Conservation (phyloP, 805 yeast species). For the Candida jianshihensis region DNA sequence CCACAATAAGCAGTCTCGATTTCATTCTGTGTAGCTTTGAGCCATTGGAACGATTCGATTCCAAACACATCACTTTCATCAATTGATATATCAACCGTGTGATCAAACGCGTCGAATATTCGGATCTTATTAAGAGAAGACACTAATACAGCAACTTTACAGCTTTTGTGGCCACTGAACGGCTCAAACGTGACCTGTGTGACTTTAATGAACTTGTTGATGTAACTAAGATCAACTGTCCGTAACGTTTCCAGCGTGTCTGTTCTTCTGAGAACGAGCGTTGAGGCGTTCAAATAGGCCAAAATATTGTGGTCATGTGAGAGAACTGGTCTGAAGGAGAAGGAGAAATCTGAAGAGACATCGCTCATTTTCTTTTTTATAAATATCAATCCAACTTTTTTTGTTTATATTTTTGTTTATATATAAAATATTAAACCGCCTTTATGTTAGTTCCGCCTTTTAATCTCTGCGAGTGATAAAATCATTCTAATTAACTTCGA, state of each 20-base stretch:
- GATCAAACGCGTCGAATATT: constrained; percentile 10
- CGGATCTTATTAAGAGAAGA: constrained; percentile 4
- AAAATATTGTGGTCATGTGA: constrained; percentile 13
- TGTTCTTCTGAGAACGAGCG: constrained; percentile 10
- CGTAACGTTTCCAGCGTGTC: constrained; percentile 7
- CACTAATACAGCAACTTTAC: constrained; percentile 11
- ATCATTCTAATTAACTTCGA: no score
- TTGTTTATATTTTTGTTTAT: neutral
- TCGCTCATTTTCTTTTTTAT: no score
- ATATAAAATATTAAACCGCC: no score
- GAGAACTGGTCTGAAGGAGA: constrained; percentile 5
- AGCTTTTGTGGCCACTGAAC: neutral
- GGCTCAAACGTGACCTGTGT: constrained; percentile 17
- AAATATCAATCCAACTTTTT: no score
- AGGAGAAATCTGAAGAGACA: constrained; percentile 9
- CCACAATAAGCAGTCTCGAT: constrained; percentile 14
- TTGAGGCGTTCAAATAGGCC: constrained; percentile 9
- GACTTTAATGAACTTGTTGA: constrained; percentile 6
- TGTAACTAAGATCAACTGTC: constrained; percentile 6
- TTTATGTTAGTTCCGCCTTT: no score
- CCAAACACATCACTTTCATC: constrained; percentile 15
- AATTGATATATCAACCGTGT: constrained; percentile 8
- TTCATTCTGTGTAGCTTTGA: constrained; percentile 1
- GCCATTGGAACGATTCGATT: constrained; percentile 13
- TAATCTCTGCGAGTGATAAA: no score